Evolutionary conservation across 2,329 filamentous ascomycete genomes (phyloP), one percentile per base, ranked within the genome.

Genomic region (Aspergillus pseudotamarii): DNA sequence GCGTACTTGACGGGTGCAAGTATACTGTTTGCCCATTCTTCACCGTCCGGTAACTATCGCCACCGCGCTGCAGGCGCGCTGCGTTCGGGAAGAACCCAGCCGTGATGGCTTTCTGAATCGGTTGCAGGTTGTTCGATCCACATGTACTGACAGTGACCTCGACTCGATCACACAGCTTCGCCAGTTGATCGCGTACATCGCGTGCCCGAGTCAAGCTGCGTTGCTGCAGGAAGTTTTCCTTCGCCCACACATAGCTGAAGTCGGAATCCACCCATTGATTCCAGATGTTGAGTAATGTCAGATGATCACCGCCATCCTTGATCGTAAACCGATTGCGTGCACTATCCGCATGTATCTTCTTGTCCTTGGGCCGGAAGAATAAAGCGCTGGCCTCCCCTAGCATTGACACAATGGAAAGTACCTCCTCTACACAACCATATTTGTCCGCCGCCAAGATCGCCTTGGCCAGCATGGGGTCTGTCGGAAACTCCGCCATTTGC

Each of bases 31-130:
- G 89, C 67, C 91, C 92, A 72, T 91, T 96, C 85, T 96, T 97
- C 69, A 98, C 89, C 0, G 93, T 97, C 23, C 94, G 87, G 79
- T 99, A 99, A 65, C 88, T 91, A 73, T 96, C 91, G 2, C 95
- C 95, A 48, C 91, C 90, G 55, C 91, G 85, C 75, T 95, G 90
- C 60, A 99, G 80, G 3, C 93, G 84, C 1, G 94, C 94, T 0
- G 94, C 93, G 76, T 98, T 97, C 21, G 92, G 89, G 83, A 98
- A 98, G 84, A 97, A 99, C 1, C 94, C 95, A 0, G 93, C 89
- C 0, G 93, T 94, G 59, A 99, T 86, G 14, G 94, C 91, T 64
- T 96, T 94, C 72, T 94, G 91, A 69, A 98, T 93, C 0, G 93
- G 91, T 6, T 88, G 81, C 21, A 93, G 79, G 75, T 97, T 93